Evolutionary conservation across 345 rosid genomes (phyloP).

Genomic region (Populus pruinosa): DNA sequence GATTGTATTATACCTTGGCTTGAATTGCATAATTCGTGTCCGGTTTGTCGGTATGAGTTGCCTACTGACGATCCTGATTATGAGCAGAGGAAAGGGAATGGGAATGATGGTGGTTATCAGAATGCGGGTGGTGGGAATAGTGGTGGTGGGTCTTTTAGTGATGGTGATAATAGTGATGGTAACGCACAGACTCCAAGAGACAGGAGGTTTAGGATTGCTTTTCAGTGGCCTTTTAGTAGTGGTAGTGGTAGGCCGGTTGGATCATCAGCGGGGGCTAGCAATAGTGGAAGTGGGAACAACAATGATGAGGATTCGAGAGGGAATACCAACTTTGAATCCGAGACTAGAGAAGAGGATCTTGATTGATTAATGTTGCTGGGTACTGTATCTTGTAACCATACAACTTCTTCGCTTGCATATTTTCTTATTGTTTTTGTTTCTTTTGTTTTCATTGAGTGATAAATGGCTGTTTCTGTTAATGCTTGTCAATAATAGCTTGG

Average conservation of each 20-base stretch:
- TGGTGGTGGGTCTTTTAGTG: not conserved
- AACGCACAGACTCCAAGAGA: not conserved
- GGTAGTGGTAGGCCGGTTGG: not conserved
- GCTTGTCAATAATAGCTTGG: not conserved
- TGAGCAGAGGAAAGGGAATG: constrained; percentile 7
- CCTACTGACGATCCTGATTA: constrained; percentile 14
- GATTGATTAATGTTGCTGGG: not conserved
- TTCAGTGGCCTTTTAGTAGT: not conserved
- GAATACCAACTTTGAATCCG: not conserved
- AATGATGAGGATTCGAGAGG: not conserved
- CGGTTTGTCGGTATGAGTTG: constrained; percentile 25
- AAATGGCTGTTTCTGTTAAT: not conserved
- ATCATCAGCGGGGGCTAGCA: not conserved
- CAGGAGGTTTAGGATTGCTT: not conserved
- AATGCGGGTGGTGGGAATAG: not conserved
- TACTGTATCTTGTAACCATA: not conserved
- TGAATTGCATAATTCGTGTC: constrained; percentile 31
- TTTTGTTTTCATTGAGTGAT: not conserved
- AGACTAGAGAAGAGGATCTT: constrained; percentile 1
- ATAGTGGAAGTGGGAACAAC: not conserved
- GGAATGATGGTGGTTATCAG: not conserved
- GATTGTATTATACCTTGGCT: constrained; percentile 72
- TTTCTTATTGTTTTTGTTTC: not conserved
- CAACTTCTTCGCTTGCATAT: not conserved
- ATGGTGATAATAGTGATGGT: not conserved